Evolutionary conservation across 2,329 filamentous ascomycete species (phyloP), one percentile per base, ranked within the genome.

Genomic region (Epichloe brachyelytri): DNA sequence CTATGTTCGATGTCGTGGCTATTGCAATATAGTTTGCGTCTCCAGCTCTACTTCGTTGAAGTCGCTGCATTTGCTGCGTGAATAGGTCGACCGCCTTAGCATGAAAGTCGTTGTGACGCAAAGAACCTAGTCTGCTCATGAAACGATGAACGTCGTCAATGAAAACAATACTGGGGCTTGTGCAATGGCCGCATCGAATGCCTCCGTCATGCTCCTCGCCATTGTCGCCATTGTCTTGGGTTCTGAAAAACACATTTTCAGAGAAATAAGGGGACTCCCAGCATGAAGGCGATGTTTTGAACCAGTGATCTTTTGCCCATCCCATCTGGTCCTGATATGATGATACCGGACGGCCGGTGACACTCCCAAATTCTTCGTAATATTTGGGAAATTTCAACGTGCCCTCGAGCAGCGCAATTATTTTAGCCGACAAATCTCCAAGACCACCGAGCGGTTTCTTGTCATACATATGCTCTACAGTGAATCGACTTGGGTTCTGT

Each of bases 1-100:
- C 88, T 0, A 89, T 86, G 37, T 85, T 77, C 63, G 95, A 95
- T 0, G 91, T 96, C 3, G 93, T 93, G 1, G 90, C 93, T 48
- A 97, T 77, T 14, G 95, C 87, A 34, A 97, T 84, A 8, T 97
- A 87, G 1, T 86, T 85, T 62, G 87, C 87, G 3, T 72, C 80
- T 80, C 3, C 83, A 83, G 55, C 83, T 82, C 51, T 87, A 81
- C 55, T 85, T 73, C 38, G 26, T 8, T 30, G 26, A 30, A 97
- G 74, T 51, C 86, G 83, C 60, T 89, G 86, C 85, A 97, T 94
- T 52, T 89, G 94, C 19, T 85, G 84, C 51, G 88, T 72, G 56
- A 97, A 80, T 62, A 95, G 86, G 1, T 82, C 80, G 12, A 94
- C 84, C 55, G 94, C 93, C 49, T 89, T 76, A 62, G 88, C 87